Evolutionary conservation across 169 alveolate genomes (phyloP).

Genomic region (Hepatocystis sp.): DNA sequence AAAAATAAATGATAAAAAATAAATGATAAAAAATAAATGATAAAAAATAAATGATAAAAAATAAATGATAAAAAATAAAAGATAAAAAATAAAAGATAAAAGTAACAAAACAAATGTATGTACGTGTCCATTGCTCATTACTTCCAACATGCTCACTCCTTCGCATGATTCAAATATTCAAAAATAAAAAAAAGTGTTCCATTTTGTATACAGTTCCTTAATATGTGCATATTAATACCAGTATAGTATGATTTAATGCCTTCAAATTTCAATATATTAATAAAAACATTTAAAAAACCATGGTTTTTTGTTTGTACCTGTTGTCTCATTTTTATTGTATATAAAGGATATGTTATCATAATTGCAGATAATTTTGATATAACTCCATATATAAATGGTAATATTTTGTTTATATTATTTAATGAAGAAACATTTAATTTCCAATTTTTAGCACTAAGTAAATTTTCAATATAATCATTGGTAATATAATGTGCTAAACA

Average conservation of each 20-base stretch:
- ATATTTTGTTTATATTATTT: conserved; percentile 23
- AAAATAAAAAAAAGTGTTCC: conserved; percentile 71
- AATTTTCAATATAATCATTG: conserved; percentile 17
- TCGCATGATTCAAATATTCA: conserved; percentile 54
- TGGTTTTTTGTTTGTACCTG: conserved; percentile 65
- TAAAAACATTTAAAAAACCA: conserved; percentile 44
- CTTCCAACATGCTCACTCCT: background rate
- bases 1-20: too few relatives aligned
- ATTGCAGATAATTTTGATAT: conserved; percentile 60
- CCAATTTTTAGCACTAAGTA: conserved; percentile 3
- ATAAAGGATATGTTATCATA: conserved; percentile 63
- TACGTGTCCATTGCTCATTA: background rate
- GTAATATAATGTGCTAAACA: conserved; percentile 36
- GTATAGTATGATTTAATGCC: conserved; percentile 60
- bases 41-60: too few relatives aligned
- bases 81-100: too few relatives aligned
- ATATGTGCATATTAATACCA: conserved; percentile 60
- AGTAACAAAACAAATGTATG: background rate
- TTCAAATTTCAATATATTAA: conserved; percentile 49
- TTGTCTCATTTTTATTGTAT: conserved; percentile 74
- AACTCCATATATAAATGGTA: conserved; percentile 66
- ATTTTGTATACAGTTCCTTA: conserved; percentile 72
- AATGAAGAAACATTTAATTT: conserved; percentile 20
- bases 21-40: too few relatives aligned
- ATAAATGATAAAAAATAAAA: too few relatives aligned